Evolutionary conservation across 176 grass and related monocot genomes (phyloP).

Genomic region (Canna indica): DNA sequence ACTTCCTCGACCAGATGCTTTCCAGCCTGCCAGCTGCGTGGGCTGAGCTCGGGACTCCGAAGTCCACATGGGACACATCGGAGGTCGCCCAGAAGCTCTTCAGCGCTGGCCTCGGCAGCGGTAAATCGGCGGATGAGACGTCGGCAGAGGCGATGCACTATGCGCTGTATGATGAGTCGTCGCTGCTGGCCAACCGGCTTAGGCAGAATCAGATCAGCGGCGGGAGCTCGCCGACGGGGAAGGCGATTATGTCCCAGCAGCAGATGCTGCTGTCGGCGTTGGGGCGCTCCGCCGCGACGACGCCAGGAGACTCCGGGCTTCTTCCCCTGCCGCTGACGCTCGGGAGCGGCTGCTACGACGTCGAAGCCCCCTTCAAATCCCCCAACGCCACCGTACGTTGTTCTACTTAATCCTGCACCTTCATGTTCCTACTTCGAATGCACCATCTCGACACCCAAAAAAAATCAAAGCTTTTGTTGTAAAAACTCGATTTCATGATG

Average conservation of each 20-base stretch:
- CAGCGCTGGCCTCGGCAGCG: slow-evolving; percentile 21
- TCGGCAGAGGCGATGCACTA: slow-evolving; percentile 2
- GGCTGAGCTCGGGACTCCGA: slow-evolving; percentile 53
- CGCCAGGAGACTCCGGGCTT: slow-evolving; percentile 20
- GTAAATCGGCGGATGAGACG: background rate
- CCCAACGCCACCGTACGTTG: slow-evolving; percentile 48
- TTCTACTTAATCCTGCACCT: background rate
- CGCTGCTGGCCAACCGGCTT: slow-evolving; percentile 52
- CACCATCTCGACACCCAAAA: background rate
- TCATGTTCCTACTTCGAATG: background rate
- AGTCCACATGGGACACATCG: slow-evolving; percentile 58
- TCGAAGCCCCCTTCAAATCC: slow-evolving; percentile 68
- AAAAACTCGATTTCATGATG: background rate
- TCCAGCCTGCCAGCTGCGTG: slow-evolving; percentile 54
- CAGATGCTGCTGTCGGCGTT: slow-evolving; percentile 24
- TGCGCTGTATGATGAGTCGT: slow-evolving; percentile 46
- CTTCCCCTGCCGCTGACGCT: slow-evolving; percentile 16
- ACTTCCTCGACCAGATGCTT: slow-evolving; percentile 97
- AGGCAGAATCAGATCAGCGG: slow-evolving; percentile 80
- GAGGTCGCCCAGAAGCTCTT: slow-evolving; percentile 8
- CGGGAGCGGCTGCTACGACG: slow-evolving; percentile 35
- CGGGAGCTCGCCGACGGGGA: slow-evolving; percentile 30
- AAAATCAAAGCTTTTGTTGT: background rate
- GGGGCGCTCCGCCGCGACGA: slow-evolving; percentile 15
- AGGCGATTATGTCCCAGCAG: slow-evolving; percentile 48